Base-by-base conservation (phyloP, 1,139 yeast genomes). In the Taphrina flavorubra region DNA sequence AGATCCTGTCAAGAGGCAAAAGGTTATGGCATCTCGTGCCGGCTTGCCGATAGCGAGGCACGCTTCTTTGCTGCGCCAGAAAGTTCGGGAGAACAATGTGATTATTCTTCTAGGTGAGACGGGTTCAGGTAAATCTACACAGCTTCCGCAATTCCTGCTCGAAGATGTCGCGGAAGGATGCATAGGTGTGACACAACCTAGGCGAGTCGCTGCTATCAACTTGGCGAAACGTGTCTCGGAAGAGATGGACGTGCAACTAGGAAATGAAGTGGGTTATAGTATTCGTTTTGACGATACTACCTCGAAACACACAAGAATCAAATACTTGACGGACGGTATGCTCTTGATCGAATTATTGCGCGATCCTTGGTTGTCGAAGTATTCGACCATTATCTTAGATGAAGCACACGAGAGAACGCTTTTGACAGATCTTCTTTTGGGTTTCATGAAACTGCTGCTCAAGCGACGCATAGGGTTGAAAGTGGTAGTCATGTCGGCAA, bases 331-430 rank as follows among this genome's bases (percentile, higher is more conserved):
- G 0, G 99, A 94, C 80, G 99, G 99, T 86, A 94, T 94, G 99
- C 83, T 94, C 46, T 79, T 95, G 70, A 83, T 99, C 76, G 99
- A 94, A 77, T 79, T 92, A 73, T 90, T 94, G 94, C 78, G 89
- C 71, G 92, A 91, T 75, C 84, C 85, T 0, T 78, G 79, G 3
- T 79, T 95, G 65, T 78, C 82, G 7, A 85, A 85, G 71, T 94
- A 94, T 77, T 82, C 88, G 37, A 87, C 91, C 0, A 83, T 94
- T n/a, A 83, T 95, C 60, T 86, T 94, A 60, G 99, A 94, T 81
- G 99, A 94, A 80, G 99, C 98, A 0, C 99, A 94, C 81, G 99
- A 94, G 81, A 84, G 99, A 76, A 94, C 98, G 0, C 88, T 94
- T 2, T 79, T 92, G 68, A 92, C 99, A 0, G 99, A 94, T 79